These are phyloP conservation scores for Debaryomyces prosopidis DNA, from an alignment of 805 yeast genomes.

Conservation along the genomic window DNA sequence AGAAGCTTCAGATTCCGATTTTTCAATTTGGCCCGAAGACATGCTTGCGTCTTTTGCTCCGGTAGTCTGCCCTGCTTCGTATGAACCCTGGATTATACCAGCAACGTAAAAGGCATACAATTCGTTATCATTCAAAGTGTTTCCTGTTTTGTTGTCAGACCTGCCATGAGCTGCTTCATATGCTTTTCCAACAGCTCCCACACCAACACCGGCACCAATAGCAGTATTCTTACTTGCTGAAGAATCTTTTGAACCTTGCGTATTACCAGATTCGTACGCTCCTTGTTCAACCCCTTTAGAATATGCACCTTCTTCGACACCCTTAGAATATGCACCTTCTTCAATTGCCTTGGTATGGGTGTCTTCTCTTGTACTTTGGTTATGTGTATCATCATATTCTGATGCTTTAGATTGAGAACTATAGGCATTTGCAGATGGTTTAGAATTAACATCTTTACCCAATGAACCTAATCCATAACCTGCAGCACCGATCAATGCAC, in stretches of 20 bases:
- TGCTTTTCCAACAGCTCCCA: constrained; percentile 1
- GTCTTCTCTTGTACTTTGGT: constrained; percentile 5
- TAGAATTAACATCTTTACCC: constrained; percentile 1
- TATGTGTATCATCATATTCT: not conserved
- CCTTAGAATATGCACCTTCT: constrained; percentile 8
- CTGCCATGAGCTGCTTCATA: constrained; percentile 6
- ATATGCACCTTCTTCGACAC: constrained; percentile 7
- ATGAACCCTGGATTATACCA: constrained; percentile 15
- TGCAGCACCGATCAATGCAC: constrained; percentile 5
- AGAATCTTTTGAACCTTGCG: constrained; percentile 2
- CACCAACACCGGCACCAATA: constrained; percentile 9
- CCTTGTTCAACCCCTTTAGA: constrained; percentile 12
- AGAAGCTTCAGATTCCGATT: constrained; percentile 2
- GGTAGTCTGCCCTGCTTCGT: constrained; percentile 16
- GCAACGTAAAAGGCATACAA: constrained; percentile 11
- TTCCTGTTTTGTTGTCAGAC: not conserved
- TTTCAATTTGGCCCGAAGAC: not conserved
- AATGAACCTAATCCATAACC: not conserved
- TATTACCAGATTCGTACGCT: constrained; percentile 14
- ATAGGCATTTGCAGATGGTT: constrained; percentile 6
- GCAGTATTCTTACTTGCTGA: constrained; percentile 2
- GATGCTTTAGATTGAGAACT: constrained; percentile 3
- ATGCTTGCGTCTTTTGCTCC: not conserved
- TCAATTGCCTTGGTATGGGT: constrained; percentile 7
- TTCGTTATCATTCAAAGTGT: constrained; percentile 1